phyloP scores from a whole-genome alignment of 164 flowering plant species.

The Tetrastigma voinierianum region DNA sequence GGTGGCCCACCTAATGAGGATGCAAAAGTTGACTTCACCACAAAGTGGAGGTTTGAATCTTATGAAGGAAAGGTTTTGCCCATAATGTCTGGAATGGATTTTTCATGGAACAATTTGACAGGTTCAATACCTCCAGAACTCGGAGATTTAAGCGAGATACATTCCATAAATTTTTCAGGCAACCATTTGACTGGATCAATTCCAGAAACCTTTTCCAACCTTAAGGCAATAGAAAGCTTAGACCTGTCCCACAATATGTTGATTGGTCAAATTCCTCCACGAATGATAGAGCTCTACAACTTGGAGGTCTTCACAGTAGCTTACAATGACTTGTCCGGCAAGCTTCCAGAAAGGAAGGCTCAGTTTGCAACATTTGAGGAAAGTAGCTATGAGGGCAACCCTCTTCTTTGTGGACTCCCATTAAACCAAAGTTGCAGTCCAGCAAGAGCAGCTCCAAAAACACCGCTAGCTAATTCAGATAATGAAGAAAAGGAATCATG shows the following conservation, averaged over 20 bases:
- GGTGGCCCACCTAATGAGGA: no score
- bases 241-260: conserved; percentile 16
- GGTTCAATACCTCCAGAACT: conserved; percentile 8
- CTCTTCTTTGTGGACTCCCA: no score
- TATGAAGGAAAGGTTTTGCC: neutral
- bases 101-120: conserved; percentile 7
- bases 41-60: no score
- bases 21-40: neutral
- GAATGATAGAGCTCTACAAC: neutral
- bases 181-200: neutral
- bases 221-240: conserved; percentile 9
- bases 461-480: no score
- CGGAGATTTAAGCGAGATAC: neutral
- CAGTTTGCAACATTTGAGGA: conserved; percentile 14
- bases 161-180: neutral
- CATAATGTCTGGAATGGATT: neutral
- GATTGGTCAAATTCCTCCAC: conserved; percentile 5
- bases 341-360: neutral
- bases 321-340: conserved; percentile 17
- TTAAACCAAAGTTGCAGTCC: no score
- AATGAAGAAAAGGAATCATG: no score
- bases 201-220: conserved; percentile 8
- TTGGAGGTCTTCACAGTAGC: conserved; percentile 11
- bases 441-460: no score
- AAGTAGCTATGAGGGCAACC: conserved; percentile 6